These are phyloP conservation scores for Paecilomyces formosus DNA, from an alignment of 2,329 filamentous ascomycete genomes.

Conservation along the genomic window DNA sequence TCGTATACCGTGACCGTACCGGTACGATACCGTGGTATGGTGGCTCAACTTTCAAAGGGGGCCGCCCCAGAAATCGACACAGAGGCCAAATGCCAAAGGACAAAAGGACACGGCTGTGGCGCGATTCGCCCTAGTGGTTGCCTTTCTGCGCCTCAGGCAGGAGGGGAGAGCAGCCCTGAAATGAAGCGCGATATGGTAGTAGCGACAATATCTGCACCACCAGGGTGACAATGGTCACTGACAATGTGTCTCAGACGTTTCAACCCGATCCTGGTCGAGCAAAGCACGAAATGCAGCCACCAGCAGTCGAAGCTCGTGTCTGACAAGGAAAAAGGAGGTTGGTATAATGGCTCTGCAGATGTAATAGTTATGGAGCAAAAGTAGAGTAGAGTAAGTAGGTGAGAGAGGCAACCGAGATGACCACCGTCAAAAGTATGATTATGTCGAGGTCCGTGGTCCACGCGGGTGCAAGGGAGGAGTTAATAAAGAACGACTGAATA, in stretches of 20 bases:
- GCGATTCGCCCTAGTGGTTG: neutral
- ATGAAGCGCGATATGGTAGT: neutral
- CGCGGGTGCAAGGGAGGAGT: neutral
- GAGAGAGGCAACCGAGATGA: neutral
- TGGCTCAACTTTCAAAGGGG: neutral
- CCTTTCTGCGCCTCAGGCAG: neutral
- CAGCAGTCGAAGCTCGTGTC: neutral
- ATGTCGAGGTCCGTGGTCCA: neutral
- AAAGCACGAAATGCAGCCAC: neutral
- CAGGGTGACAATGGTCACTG: neutral
- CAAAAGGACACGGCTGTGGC: neutral
- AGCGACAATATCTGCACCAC: neutral
- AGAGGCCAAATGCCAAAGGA: no score
- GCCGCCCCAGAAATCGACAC: no score
- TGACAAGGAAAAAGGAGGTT: neutral
- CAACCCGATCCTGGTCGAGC: neutral
- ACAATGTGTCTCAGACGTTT: neutral
- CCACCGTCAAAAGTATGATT: neutral
- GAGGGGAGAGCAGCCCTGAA: neutral
- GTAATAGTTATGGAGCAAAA: neutral
- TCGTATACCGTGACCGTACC: neutral
- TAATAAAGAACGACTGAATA: neutral
- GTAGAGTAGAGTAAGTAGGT: neutral
- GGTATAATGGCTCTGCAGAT: neutral
- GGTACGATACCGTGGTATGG: neutral